These are phyloP conservation scores for Clausena lansium DNA, from an alignment of 345 rosid genomes.

Conservation along the genomic window DNA sequence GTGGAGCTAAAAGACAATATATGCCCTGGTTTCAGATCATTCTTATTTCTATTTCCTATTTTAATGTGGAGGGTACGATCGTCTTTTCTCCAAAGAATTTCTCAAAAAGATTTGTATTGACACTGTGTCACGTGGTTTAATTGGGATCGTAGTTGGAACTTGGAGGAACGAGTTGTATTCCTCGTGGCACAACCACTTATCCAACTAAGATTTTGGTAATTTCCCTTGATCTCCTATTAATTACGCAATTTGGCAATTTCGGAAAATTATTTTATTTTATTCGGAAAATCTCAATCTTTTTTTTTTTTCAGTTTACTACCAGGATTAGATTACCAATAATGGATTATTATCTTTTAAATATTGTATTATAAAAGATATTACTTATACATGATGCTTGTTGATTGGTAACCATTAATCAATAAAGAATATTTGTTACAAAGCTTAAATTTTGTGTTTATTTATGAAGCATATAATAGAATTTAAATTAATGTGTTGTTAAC, in stretches of 20 bases:
- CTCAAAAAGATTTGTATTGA: too few relatives aligned
- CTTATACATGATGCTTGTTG: too few relatives aligned
- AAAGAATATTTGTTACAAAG: background rate
- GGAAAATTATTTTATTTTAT: too few relatives aligned
- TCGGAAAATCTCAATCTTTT: too few relatives aligned
- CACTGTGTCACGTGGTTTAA: background rate
- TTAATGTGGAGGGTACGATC: background rate
- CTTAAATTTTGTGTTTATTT: background rate
- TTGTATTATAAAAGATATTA: too few relatives aligned
- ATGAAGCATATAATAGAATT: too few relatives aligned
- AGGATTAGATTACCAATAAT: too few relatives aligned
- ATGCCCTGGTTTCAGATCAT: background rate
- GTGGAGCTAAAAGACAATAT: background rate
- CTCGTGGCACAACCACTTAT: background rate
- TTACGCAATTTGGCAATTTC: background rate
- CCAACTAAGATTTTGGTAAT: background rate
- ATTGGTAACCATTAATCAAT: background rate
- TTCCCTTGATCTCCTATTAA: background rate
- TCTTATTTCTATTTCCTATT: background rate
- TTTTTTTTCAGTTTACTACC: too few relatives aligned
- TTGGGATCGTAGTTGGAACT: background rate
- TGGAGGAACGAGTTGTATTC: background rate
- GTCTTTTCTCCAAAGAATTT: background rate
- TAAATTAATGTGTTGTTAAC: too few relatives aligned
- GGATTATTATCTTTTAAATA: too few relatives aligned